A percentile compares a stretch with the other conserved stretches of the same genome.
phyloP scores from a whole-genome alignment of 441 rosid species.

The Brassica balearica region DNA sequence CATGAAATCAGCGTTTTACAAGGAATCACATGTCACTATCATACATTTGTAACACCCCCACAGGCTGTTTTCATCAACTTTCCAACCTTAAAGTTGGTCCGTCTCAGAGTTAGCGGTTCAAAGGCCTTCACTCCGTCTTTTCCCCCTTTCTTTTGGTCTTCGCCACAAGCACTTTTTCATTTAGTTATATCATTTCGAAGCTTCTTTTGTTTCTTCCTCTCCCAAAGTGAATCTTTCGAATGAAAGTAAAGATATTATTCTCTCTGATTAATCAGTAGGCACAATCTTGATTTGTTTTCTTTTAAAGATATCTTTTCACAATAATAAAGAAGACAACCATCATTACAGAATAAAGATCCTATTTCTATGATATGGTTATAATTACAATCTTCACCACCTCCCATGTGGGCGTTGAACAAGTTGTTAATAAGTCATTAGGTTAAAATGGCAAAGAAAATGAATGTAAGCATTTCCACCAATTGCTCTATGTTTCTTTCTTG shows the following conservation, averaged over 20 bases:
- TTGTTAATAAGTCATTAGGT: conserved; percentile 1
- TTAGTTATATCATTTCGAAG: conserved; percentile 16
- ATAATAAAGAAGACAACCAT: conserved; percentile 1
- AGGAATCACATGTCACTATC: conserved; percentile 39
- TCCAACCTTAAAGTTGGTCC: conserved; percentile 35
- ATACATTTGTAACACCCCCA: conserved; percentile 22
- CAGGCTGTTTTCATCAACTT: conserved; percentile 29
- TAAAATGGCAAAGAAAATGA: not conserved
- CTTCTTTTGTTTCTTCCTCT: conserved; percentile 26
- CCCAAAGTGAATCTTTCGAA: conserved; percentile 30
- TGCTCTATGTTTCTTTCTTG: not conserved
- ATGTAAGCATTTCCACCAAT: not conserved
- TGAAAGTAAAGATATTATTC: conserved; percentile 39
- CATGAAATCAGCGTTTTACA: conserved; percentile 17
- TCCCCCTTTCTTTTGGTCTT: conserved; percentile 10
- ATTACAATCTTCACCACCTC: not conserved
- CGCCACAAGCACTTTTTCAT: conserved; percentile 10
- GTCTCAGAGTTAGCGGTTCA: conserved; percentile 41
- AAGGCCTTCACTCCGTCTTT: conserved; percentile 31
- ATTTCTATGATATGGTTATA: not conserved
- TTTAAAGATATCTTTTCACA: not conserved
- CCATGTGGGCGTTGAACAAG: not conserved
- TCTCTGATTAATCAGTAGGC: conserved; percentile 29
- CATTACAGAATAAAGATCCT: not conserved
- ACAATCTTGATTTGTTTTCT: conserved; percentile 12